Conservation (phyloP, 1,284 basidiomycete species). For the Rhodotorula sp. region DNA sequence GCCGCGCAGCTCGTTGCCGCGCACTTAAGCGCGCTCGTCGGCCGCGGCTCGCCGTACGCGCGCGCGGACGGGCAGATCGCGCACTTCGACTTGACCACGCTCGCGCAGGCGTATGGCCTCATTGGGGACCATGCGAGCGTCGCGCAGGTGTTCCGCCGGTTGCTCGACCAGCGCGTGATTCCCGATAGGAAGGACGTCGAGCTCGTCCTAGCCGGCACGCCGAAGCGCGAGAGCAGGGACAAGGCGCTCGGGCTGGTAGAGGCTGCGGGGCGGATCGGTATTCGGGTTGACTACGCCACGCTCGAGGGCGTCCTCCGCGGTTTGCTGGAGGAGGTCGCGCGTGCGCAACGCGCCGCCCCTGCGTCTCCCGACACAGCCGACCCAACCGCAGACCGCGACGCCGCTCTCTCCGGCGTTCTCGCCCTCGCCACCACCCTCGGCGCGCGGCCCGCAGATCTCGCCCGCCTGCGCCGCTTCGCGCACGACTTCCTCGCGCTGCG, state of each 20-base stretch:
- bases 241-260: not conserved
- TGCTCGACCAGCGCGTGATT: constrained; percentile 13
- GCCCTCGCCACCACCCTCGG: not conserved
- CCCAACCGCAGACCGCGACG: not conserved
- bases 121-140: constrained; percentile 14
- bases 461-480: not conserved
- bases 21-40: constrained; percentile 8
- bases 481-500: not conserved
- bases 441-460: not conserved
- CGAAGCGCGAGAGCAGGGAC: not conserved
- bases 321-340: not conserved
- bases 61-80: not conserved
- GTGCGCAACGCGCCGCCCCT: not conserved
- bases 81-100: constrained; percentile 36
- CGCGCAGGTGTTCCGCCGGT: constrained; percentile 19
- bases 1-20: not conserved
- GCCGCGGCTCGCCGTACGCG: constrained; percentile 11
- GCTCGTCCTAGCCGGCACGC: constrained; percentile 3
- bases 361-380: not conserved
- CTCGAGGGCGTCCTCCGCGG: not conserved
- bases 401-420: not conserved
- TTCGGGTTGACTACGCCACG: not conserved
- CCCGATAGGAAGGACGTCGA: constrained; percentile 33
- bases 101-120: constrained; percentile 30
- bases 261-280: not conserved